These are phyloP conservation scores for Termitomyces sp. DNA, from an alignment of 768 basidiomycete species.

Conservation along the genomic window DNA sequence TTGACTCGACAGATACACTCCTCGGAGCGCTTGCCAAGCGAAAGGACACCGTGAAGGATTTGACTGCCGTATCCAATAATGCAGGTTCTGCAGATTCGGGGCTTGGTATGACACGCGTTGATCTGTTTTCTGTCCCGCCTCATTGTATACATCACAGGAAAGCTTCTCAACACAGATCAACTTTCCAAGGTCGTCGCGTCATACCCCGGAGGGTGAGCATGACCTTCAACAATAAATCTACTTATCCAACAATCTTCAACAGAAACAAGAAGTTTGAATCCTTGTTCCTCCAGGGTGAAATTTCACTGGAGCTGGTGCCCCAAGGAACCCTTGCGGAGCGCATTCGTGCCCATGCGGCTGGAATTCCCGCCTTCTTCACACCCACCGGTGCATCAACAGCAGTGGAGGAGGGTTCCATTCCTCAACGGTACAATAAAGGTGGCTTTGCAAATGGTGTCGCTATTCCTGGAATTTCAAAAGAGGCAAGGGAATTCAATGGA, in stretches of 20 bases:
- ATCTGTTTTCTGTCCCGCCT: neutral
- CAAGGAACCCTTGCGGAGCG: slow-evolving; percentile 90
- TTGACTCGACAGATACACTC: slow-evolving; percentile 58
- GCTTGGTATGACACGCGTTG: slow-evolving; percentile 41
- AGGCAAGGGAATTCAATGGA: slow-evolving; percentile 72
- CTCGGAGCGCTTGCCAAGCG: slow-evolving; percentile 72
- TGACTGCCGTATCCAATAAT: slow-evolving; percentile 89
- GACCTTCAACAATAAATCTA: neutral
- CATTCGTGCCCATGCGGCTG: slow-evolving; percentile 82
- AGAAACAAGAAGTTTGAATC: slow-evolving; percentile 86
- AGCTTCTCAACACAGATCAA: slow-evolving; percentile 68
- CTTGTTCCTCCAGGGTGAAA: slow-evolving; percentile 72
- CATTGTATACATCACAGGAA: slow-evolving; percentile 37
- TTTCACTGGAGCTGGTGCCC: slow-evolving; percentile 84
- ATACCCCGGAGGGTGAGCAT: slow-evolving; percentile 75
- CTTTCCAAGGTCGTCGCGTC: slow-evolving; percentile 82
- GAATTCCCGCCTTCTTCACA: slow-evolving; percentile 91
- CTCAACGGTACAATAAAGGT: slow-evolving; percentile 71
- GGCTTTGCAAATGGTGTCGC: slow-evolving; percentile 67
- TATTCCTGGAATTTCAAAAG: slow-evolving; percentile 70
- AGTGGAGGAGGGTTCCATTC: slow-evolving; percentile 73
- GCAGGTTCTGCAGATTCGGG: slow-evolving; percentile 68
- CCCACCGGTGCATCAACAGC: slow-evolving; percentile 87
- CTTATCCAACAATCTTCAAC: neutral
- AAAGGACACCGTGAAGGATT: slow-evolving; percentile 53